A percentile compares a stretch with the other conserved stretches of the same genome.
These are phyloP conservation scores for Bothriochloa decipiens DNA, from an alignment of 176 grass and related monocot species.

Conservation along the genomic window DNA sequence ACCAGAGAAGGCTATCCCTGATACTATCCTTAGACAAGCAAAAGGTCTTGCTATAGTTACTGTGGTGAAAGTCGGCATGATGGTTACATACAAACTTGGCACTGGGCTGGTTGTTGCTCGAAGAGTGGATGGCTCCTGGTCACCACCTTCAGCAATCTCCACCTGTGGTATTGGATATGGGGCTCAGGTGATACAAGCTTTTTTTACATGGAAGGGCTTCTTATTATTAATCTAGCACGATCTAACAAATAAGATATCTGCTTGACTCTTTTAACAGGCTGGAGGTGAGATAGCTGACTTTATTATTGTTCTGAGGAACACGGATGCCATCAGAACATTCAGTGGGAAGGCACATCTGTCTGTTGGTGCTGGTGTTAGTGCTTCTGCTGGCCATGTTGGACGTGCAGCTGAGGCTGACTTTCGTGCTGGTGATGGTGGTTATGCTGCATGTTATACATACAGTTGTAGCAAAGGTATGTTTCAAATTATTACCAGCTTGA, in stretches of 20 bases:
- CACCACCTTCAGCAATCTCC: constrained; percentile 72
- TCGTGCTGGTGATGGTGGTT: constrained; percentile 78
- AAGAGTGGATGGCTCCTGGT: constrained; percentile 75
- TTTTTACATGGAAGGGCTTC: constrained; percentile 27
- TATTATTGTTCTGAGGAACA: constrained; percentile 87
- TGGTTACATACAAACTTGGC: constrained; percentile 81
- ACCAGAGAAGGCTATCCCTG: constrained; percentile 71
- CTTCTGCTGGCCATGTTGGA: constrained; percentile 70
- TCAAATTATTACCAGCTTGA: background rate
- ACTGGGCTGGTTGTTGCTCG: constrained; percentile 70
- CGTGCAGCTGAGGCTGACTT: constrained; percentile 83
- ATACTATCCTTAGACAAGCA: constrained; percentile 72
- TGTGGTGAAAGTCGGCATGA: constrained; percentile 69
- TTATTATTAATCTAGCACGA: background rate
- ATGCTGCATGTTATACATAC: constrained; percentile 83
- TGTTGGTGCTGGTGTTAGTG: constrained; percentile 80
- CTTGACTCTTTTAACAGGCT: constrained; percentile 47
- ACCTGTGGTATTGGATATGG: constrained; percentile 79
- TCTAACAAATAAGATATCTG: constrained; percentile 28
- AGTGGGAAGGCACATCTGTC: constrained; percentile 80
- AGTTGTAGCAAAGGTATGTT: constrained; percentile 86
- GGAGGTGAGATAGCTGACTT: constrained; percentile 91
- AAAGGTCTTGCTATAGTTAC: constrained; percentile 85
- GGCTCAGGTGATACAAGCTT: constrained; percentile 62
- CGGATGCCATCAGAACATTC: constrained; percentile 78